Conservation (phyloP, 139 green algal genomes). For the Coccomyxa sp. region DNA sequence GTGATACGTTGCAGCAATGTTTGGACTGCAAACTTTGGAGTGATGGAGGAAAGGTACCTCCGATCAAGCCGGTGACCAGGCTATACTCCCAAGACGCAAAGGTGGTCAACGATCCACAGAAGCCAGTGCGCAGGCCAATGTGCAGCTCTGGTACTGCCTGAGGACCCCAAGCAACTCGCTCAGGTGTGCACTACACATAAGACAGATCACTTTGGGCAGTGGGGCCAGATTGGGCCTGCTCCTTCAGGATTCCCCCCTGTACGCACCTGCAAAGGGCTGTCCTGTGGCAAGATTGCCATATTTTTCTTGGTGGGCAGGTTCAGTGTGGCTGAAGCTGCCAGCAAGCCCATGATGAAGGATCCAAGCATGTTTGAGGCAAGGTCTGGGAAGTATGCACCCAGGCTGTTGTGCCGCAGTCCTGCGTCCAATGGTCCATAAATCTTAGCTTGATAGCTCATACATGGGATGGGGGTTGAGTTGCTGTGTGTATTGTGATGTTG, state of each 20-base stretch:
- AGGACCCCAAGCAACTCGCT: not conserved
- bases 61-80: constrained; percentile 21
- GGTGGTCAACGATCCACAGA: constrained; percentile 81
- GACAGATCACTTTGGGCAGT: not conserved
- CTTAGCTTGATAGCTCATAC: not conserved
- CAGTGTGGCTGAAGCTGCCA: constrained; percentile 34
- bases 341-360: constrained; percentile 64
- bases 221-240: too few species aligned
- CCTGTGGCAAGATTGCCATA: constrained; percentile 40
- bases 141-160: constrained; percentile 44
- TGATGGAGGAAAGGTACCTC: not conserved
- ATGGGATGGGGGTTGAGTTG: constrained; percentile 1
- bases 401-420: not conserved
- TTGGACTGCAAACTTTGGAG: too few species aligned
- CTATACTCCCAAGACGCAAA: constrained; percentile 76
- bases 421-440: not conserved
- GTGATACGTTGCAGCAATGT: too few species aligned
- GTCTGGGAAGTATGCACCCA: constrained; percentile 63
- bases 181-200: too few species aligned
- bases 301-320: constrained; percentile 26
- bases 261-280: constrained; percentile 42
- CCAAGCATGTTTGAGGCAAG: constrained; percentile 72
- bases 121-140: constrained; percentile 73
- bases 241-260: not conserved
- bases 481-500: not conserved